Conservation (phyloP, 345 rosid species). For the Triadica sebifera region DNA sequence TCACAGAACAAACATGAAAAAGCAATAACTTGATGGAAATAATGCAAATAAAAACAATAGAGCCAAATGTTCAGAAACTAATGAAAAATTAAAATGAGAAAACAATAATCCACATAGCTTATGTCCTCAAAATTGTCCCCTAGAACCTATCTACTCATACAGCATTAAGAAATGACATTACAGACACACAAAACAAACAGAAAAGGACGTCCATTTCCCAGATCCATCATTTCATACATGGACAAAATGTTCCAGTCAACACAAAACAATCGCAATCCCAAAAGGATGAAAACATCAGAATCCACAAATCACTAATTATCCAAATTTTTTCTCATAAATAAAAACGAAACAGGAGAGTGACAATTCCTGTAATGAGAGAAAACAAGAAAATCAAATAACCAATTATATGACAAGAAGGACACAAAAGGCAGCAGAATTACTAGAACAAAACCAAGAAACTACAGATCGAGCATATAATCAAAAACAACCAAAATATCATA, state of each 20-base stretch:
- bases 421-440: background rate
- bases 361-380: background rate
- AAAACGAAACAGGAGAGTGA: background rate
- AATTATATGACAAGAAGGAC: background rate
- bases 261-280: background rate
- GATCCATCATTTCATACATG: background rate
- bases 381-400: background rate
- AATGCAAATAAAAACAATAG: background rate
- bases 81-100: background rate
- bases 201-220: background rate
- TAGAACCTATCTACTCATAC: background rate
- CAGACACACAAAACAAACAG: no score
- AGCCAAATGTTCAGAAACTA: background rate
- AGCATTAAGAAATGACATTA: background rate
- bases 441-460: background rate
- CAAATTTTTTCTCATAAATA: background rate
- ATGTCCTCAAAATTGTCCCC: background rate
- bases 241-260: slow-evolving; percentile 1
- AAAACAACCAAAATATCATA: background rate
- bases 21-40: background rate
- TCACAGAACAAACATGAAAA: background rate
- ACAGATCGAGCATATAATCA: background rate
- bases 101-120: background rate
- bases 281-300: background rate
- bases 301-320: background rate